Percentiles rank a stretch among this genome's conserved stretches.
Conservation (phyloP, 768 basidiomycete genomes). For the Collybia sordida region DNA sequence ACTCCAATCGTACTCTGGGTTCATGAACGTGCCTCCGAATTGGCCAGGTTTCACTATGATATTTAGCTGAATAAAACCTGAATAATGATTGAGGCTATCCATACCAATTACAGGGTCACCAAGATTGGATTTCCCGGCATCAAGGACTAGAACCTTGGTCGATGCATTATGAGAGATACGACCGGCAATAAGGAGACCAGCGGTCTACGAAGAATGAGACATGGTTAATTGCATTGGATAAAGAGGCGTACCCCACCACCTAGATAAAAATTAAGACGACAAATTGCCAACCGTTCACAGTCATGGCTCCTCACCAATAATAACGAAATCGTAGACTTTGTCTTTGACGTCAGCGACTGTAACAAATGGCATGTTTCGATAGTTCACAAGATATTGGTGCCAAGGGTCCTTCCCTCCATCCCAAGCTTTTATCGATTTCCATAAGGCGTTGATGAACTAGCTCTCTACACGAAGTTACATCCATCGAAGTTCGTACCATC, state of each 20-base stretch:
- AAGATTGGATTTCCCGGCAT: not conserved
- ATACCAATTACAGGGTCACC: not conserved
- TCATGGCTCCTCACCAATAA: not conserved
- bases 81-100: too few species aligned
- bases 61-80: too few species aligned
- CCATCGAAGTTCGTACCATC: too few species aligned
- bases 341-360: not conserved
- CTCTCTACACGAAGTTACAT: too few species aligned
- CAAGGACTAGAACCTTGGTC: not conserved
- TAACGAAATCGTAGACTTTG: slow-evolving; percentile 7
- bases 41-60: not conserved
- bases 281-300: not conserved
- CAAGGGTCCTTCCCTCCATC: not conserved
- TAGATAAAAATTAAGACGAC: slow-evolving; percentile 3
- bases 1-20: slow-evolving; percentile 33
- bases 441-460: not conserved
- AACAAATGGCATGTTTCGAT: not conserved
- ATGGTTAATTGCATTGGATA: not conserved
- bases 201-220: not conserved
- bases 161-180: not conserved
- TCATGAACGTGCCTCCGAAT: not conserved
- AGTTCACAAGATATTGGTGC: not conserved
- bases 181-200: not conserved
- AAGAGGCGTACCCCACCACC: not conserved
- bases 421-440: not conserved